These are phyloP conservation scores for Beta lomatogona DNA, from an alignment of 179 eudicot species.

Conservation along the genomic window DNA sequence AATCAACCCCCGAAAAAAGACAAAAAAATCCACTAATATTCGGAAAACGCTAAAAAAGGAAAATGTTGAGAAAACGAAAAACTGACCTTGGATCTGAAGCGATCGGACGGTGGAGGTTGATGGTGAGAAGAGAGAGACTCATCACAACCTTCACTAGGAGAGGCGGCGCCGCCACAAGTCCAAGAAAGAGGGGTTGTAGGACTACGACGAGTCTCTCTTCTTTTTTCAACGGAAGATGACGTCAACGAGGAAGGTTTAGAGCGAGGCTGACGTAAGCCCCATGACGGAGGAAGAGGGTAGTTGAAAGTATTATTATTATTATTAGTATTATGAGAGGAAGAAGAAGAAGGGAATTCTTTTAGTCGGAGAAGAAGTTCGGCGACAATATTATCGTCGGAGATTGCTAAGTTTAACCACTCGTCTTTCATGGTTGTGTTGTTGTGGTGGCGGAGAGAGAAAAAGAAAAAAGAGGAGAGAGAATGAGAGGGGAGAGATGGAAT, in stretches of 20 bases:
- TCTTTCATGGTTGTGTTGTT: slow-evolving; percentile 17
- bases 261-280: slow-evolving; percentile 51
- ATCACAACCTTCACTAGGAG: slow-evolving; percentile 41
- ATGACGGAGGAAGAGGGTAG: slow-evolving; percentile 28
- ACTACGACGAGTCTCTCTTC: slow-evolving; percentile 38
- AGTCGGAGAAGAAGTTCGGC: slow-evolving; percentile 38
- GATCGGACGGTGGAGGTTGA: slow-evolving; percentile 27
- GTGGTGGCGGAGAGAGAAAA: too few species aligned
- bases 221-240: slow-evolving; percentile 16
- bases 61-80: not conserved
- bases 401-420: slow-evolving; percentile 37
- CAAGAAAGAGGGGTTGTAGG: slow-evolving; percentile 63
- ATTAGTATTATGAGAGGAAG: not conserved
- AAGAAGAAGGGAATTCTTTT: slow-evolving; percentile 17
- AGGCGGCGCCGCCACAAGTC: slow-evolving; percentile 32
- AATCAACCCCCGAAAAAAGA: too few species aligned
- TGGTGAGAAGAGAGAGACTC: slow-evolving; percentile 33
- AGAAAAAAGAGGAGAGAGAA: not conserved
- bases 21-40: too few species aligned
- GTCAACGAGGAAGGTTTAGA: slow-evolving; percentile 30
- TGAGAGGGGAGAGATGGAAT: not conserved
- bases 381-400: slow-evolving; percentile 34
- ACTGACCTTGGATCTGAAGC: slow-evolving; percentile 53
- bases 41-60: not conserved
- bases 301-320: not conserved